These are phyloP conservation scores for Bipolaris sorokiniana DNA, from an alignment of 2,329 filamentous ascomycete genomes.

Conservation along the genomic window DNA sequence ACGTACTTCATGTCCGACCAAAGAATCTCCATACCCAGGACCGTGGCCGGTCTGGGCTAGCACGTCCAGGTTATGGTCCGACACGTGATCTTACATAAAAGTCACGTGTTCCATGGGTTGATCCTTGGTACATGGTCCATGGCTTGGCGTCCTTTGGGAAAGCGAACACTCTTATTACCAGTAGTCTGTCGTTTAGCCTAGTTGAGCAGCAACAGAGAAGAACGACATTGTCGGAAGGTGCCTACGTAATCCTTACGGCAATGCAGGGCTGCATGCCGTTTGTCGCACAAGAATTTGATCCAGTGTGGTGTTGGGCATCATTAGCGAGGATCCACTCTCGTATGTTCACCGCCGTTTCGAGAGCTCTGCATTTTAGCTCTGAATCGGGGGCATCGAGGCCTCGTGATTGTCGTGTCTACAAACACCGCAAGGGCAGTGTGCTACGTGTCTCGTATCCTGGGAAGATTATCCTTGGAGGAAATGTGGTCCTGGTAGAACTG, in stretches of 20 bases:
- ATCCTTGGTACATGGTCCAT: neutral
- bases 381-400: conserved; percentile 33
- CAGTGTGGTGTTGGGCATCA: conserved; percentile 27
- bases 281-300: conserved; percentile 21
- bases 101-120: conserved; percentile 3
- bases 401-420: conserved; percentile 37
- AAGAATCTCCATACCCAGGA: conserved; percentile 23
- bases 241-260: conserved; percentile 30
- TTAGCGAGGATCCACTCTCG: conserved; percentile 30
- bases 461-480: conserved; percentile 10
- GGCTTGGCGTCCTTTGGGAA: neutral
- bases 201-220: conserved; percentile 38
- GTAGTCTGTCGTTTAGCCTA: conserved; percentile 21
- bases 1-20: conserved; percentile 44
- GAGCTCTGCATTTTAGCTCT: conserved; percentile 36
- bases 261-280: conserved; percentile 22
- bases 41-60: conserved; percentile 14
- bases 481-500: conserved; percentile 19
- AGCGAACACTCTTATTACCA: conserved; percentile 18
- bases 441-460: conserved; percentile 20
- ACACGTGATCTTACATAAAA: neutral
- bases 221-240: conserved; percentile 31
- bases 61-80: neutral
- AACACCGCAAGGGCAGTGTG: conserved; percentile 34
- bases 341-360: conserved; percentile 34